Evolutionary conservation across 345 rosid species (phyloP), one percentile per base, ranked within the genome.

Genomic region (Populus alba): DNA sequence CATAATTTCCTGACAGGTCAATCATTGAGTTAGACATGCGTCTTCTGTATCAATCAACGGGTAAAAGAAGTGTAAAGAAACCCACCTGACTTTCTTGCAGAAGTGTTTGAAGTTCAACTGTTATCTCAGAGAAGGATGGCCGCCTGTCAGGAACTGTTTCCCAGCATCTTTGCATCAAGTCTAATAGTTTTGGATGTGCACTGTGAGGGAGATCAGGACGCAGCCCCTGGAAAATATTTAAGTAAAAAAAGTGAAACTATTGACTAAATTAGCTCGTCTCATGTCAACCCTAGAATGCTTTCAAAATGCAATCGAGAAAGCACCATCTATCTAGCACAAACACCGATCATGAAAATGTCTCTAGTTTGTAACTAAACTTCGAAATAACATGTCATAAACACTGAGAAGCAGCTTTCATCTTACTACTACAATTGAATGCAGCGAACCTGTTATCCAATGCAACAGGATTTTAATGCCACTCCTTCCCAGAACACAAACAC

Each of bases 131-230:
- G 79, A 92, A 89, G 55, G 91, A 70, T 20, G 92, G 97, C 45
- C 97, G 87, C 33, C 74, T 75, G 37, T 49, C 73, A 39, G 94
- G 91, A 75, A 53, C 85, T 25, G 86, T 82, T 66, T 89, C 92
- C 94, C 97, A 92, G 77, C 97, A 92, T 84, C 88, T 86, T 82
- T 85, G 88, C 92, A 92, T 92, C 86, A 90, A 70, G 35, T 83
- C 86, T 13, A 81, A 31, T 31, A 92, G 82, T 76, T 82, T 81
- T 15, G 97, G 92, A 53, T 90, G 90, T 16, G 86, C 85, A 71
- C 77, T 61, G 72, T 83, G 73, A 4, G 92, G 97, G 69, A 89
- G 84, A 43, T 88, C 90, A 2, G 94, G 97, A 16, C 92, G 91
- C 72, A 89, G 79, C 43, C 97, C 94, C 97, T 92, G 84, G 55